Percentiles rank a stretch among this genome's conserved stretches.
These are phyloP conservation scores for Mycena olivaceomarginata DNA, from an alignment of 768 basidiomycete genomes.

Conservation along the genomic window DNA sequence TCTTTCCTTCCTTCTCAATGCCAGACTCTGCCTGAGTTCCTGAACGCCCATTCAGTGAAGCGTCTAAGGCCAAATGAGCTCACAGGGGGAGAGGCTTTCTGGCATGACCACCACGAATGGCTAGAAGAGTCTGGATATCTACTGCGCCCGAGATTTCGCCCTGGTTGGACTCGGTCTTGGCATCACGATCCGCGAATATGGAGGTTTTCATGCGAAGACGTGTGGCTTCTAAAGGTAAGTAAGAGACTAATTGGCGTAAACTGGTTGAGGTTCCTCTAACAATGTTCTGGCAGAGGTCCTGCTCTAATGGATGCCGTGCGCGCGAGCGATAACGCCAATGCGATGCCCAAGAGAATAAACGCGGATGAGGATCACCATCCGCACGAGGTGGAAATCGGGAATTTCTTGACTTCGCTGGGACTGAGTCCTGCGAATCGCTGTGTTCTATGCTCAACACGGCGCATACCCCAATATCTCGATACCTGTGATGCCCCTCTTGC, in stretches of 20 bases:
- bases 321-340: constrained; percentile 53
- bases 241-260: not conserved
- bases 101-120: constrained; percentile 45
- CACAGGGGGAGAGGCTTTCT: not conserved
- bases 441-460: constrained; percentile 50
- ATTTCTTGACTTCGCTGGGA: constrained; percentile 43
- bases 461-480: constrained; percentile 39
- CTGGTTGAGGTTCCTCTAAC: not conserved
- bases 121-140: constrained; percentile 55
- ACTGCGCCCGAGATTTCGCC: constrained; percentile 56
- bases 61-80: not conserved
- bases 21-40: no score
- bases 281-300: constrained; percentile 1
- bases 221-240: no score
- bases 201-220: no score
- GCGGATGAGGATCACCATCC: constrained; percentile 26
- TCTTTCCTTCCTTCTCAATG: no score
- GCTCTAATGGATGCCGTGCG: constrained; percentile 53
- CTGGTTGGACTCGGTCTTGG: constrained; percentile 61
- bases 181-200: constrained; percentile 41
- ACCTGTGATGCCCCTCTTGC: constrained; percentile 55
- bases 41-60: no score
- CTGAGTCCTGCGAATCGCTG: constrained; percentile 58
- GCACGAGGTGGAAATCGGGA: constrained; percentile 54
- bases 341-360: constrained; percentile 12